Evolutionary conservation across 108 stramenopile species (phyloP), one percentile per base, ranked within the genome.

Genomic region (Pseudonitzschia pungens): DNA sequence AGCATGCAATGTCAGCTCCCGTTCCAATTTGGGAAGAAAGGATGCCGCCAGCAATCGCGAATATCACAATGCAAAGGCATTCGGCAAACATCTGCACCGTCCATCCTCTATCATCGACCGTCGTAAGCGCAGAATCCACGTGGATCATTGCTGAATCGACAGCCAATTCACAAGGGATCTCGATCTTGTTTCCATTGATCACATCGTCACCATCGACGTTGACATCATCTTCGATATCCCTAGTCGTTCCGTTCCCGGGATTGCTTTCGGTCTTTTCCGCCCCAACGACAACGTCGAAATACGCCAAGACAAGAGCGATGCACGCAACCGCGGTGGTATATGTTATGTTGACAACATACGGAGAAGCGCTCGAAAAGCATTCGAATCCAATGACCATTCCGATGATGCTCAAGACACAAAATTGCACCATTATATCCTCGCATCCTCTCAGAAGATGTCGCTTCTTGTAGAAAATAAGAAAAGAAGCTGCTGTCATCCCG

Each of bases 401-500:
- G 20, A 71, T 28, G 32, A 71, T 4, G 41, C 42, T 59, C 21
- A 71, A 58, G 31, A 71, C 8, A 2, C 36, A 14, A 42, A 45
- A 58, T 20, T 43, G 8, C 6, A 27, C 56, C 56, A 71, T 27
- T 15, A 59, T 14, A 42, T 71, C 57, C 20, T 59, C 70, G 57
- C 57, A 57, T 16, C 36, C 27, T 27, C 36, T 45, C 70, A 71
- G 43, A 4, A 71, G 33, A 21, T 5, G 15, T 8, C 42, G 55
- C 41, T 71, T 57, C 36, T 71, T 74, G 3, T 12, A 40, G 24
- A 76, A 48, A 29, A 76, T 76, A 33, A 60, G 54, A 65, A 58
- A 76, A 20, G 57, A 60, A 26, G 75, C 75, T 27, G 69, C 29
- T 16, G 69, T 44, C 75, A 76, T 76, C 24, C 75, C 75, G 2